These are phyloP conservation scores for Magnusiomyces clavatus DNA, from an alignment of 1,139 yeast species.

Conservation along the genomic window DNA sequence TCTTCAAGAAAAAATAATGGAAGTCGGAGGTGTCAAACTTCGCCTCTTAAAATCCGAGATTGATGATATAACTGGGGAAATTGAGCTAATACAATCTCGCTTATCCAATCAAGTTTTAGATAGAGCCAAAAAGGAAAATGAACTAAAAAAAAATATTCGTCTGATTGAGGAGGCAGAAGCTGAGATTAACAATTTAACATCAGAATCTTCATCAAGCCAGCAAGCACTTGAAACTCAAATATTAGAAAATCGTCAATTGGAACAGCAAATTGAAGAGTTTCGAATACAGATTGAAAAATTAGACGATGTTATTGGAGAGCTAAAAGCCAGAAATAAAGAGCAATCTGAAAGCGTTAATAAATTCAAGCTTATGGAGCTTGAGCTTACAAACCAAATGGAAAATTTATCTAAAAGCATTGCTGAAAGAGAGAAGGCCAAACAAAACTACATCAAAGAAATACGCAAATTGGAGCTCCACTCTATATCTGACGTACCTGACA, in stretches of 20 bases:
- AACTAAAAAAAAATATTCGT: slow-evolving; percentile 47
- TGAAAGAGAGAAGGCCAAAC: slow-evolving; percentile 37
- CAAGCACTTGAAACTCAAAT: slow-evolving; percentile 19
- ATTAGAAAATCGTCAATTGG: slow-evolving; percentile 16
- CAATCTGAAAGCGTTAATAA: slow-evolving; percentile 49
- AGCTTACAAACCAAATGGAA: slow-evolving; percentile 57
- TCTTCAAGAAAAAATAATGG: slow-evolving; percentile 73
- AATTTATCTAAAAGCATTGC: slow-evolving; percentile 42
- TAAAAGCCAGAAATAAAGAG: slow-evolving; percentile 44
- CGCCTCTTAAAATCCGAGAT: slow-evolving; percentile 78
- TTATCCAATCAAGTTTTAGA: slow-evolving; percentile 54
- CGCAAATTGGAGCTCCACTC: slow-evolving; percentile 25
- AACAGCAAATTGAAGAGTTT: slow-evolving; percentile 32
- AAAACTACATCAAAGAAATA: slow-evolving; percentile 28
- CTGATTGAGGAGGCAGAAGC: slow-evolving; percentile 34
- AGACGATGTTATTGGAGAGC: slow-evolving; percentile 33
- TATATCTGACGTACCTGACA: slow-evolving; percentile 21
- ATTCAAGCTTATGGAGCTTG: slow-evolving; percentile 62
- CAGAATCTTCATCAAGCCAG: slow-evolving; percentile 19
- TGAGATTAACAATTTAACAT: slow-evolving; percentile 27
- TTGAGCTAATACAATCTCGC: slow-evolving; percentile 54
- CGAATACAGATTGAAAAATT: slow-evolving; percentile 28
- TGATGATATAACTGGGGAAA: slow-evolving; percentile 61
- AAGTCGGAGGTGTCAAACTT: slow-evolving; percentile 84
- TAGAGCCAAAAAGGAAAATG: slow-evolving; percentile 60